Evolutionary conservation across 2,329 filamentous ascomycete species (phyloP).

Genomic region (Immersiporthe knoxdaviesiana): DNA sequence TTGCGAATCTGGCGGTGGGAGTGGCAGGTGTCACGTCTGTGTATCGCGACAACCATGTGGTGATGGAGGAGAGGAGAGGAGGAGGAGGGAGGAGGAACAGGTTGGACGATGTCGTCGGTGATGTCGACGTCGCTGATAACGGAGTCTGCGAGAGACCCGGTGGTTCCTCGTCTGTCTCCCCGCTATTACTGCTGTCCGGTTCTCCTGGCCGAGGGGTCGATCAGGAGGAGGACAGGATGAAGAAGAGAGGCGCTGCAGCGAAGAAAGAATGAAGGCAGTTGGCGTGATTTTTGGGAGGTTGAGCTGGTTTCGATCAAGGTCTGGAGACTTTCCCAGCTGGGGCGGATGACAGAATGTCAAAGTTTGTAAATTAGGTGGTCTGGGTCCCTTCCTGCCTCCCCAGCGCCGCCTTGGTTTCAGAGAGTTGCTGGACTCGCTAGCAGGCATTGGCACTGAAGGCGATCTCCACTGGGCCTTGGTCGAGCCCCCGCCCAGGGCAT

Average conservation of each 20-base stretch:
- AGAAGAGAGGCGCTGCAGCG: not conserved
- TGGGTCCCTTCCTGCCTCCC: not conserved
- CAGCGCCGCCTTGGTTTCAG: slow-evolving; percentile 3
- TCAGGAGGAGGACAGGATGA: not conserved
- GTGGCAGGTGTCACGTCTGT: not conserved
- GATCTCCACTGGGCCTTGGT: not conserved
- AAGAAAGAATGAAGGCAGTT: not conserved
- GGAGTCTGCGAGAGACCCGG: not conserved
- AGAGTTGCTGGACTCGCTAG: not conserved
- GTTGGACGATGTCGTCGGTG: not conserved
- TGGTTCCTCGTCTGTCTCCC: not conserved
- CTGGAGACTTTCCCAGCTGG: not conserved
- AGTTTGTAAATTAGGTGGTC: slow-evolving; percentile 7
- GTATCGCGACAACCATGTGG: slow-evolving; percentile 1
- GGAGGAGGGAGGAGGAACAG: not conserved
- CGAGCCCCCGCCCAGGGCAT: not conserved
- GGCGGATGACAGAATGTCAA: slow-evolving; percentile 5
- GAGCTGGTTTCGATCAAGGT: not conserved
- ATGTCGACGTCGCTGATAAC: not conserved
- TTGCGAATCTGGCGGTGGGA: not conserved
- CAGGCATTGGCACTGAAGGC: not conserved
- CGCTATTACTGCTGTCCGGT: not conserved
- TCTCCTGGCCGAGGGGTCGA: not conserved
- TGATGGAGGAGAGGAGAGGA: too few relatives aligned
- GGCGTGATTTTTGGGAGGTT: not conserved